phyloP scores from a whole-genome alignment of 192 early-diverging fungal genomes.

The Haplosporangium gracile region DNA sequence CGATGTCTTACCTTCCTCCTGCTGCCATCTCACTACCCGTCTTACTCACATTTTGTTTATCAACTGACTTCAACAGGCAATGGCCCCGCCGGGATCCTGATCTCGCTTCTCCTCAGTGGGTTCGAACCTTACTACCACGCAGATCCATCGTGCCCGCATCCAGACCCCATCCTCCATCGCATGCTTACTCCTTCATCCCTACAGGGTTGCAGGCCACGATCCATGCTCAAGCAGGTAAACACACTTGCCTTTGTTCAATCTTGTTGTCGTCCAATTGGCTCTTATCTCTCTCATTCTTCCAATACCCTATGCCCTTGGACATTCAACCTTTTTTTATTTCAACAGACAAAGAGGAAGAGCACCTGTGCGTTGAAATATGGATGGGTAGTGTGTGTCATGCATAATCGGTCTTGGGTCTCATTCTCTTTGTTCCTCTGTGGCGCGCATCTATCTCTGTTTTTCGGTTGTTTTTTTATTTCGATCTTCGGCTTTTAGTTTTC shows the following conservation, averaged over 20 bases:
- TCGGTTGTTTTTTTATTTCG: background rate
- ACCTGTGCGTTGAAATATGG: background rate
- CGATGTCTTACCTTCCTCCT: background rate
- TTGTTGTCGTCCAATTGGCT: background rate
- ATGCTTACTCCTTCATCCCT: conserved; percentile 36
- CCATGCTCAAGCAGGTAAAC: conserved; percentile 43
- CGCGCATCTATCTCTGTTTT: background rate
- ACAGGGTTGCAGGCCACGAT: conserved; percentile 32
- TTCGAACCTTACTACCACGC: conserved; percentile 46
- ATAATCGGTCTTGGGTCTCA: background rate
- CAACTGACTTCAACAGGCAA: conserved; percentile 23
- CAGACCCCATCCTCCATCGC: conserved; percentile 50
- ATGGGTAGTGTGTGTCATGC: background rate
- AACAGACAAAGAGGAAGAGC: background rate
- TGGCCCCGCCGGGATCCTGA: conserved; percentile 47
- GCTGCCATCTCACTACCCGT: background rate
- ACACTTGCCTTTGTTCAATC: background rate
- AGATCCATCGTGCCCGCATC: conserved; percentile 32
- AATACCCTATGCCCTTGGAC: too few species aligned
- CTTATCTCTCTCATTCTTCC: background rate
- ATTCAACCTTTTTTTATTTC: background rate
- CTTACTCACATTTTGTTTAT: background rate
- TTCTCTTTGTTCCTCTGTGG: background rate
- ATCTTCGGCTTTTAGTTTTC: background rate
- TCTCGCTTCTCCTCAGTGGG: conserved; percentile 44